These are phyloP conservation scores for Plantago coronopus DNA, from an alignment of 305 asterid genomes.

Conservation along the genomic window DNA sequence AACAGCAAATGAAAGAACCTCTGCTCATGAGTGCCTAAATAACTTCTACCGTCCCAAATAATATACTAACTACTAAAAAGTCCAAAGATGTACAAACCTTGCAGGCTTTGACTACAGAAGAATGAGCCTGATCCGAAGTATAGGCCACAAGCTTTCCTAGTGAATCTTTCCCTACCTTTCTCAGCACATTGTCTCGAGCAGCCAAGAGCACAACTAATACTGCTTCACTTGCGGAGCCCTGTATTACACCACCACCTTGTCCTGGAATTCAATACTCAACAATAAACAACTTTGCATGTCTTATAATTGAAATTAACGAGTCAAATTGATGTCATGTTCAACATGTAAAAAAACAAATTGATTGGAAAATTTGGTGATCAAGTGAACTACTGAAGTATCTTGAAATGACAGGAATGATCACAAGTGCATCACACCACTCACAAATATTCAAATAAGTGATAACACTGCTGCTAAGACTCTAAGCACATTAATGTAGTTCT, in stretches of 20 bases:
- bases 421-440: background rate
- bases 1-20: conserved; percentile 18
- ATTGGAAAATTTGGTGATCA: background rate
- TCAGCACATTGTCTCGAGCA: conserved; percentile 78
- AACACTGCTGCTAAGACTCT: too few species aligned
- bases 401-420: background rate
- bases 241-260: conserved; percentile 94
- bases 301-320: conserved; percentile 3
- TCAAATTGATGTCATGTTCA: background rate
- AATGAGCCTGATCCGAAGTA: conserved; percentile 89
- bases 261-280: conserved; percentile 45
- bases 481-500: too few species aligned
- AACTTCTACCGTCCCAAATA: background rate
- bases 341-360: background rate
- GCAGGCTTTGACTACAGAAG: conserved; percentile 78
- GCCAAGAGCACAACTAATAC: conserved; percentile 89
- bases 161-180: conserved; percentile 64
- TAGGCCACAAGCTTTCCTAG: conserved; percentile 75
- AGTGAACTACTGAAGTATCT: background rate
- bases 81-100: conserved; percentile 40
- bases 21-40: background rate
- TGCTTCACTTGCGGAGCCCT: conserved; percentile 96
- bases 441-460: too few species aligned
- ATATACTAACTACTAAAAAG: background rate
- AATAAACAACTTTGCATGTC: conserved; percentile 20